Evolutionary conservation across 2,329 filamentous ascomycete genomes (phyloP), one percentile per base, ranked within the genome.

Genomic region (Clathrospora elynae): DNA sequence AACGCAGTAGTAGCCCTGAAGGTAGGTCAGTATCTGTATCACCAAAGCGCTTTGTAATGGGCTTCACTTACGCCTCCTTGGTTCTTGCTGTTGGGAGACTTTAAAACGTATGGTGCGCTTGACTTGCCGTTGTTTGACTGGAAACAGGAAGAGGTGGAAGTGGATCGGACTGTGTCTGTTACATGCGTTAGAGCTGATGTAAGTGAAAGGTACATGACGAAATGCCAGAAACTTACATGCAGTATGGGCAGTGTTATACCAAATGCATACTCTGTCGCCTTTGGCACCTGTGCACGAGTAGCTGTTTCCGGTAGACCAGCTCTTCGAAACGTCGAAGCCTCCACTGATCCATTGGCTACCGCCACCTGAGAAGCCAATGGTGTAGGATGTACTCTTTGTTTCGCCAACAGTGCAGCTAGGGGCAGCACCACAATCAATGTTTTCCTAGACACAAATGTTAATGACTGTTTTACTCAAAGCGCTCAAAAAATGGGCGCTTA

Each of bases 191-290:
- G 25, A 9, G n/a, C 7, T 14, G n/a, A 29, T 4, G 6, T 13
- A 29, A 29, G n/a, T 13, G 24, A 26, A 26, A 11, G 24, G 24
- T 11, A 24, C n/a, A n/a, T n/a, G n/a, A 22, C 6, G 20, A 24
- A 12, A 35, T 24, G 17, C 11, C 2, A 14, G 32, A 35, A 10
- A 37, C 40, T 43, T 43, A 43, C 40, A 43, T 30, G 40, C 40
- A 11, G 40, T 43, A 14, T 43, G 40, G 8, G 40, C 40, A 11
- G 40, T 43, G 14, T 43, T 43, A 12, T 43, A 43, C 40, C 40
- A 43, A 17, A 43, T 37, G 22, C 40, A 43, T 4, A 43, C 33
- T 20, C 18, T 11, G 17, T 43, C 40, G 3, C 28, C 26, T 13
- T 6, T 7, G n/a, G 18, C 33, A 17, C 40, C 40, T 4, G 16